phyloP scores from a whole-genome alignment of 164 flowering plant species.

The Annona squamosa region DNA sequence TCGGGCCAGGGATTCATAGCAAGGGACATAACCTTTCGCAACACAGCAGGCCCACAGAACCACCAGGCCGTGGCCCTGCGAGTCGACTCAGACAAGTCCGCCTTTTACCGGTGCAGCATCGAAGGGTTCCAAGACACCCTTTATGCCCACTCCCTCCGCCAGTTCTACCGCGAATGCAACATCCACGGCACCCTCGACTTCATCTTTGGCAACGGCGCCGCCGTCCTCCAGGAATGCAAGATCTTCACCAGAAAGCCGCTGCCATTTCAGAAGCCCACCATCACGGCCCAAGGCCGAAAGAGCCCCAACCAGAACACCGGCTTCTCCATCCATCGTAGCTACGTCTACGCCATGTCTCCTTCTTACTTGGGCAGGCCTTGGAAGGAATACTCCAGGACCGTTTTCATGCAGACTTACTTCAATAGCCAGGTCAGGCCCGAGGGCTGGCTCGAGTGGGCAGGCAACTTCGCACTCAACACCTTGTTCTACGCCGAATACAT shows the following conservation, averaged over 20 bases:
- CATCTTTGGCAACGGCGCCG: conserved; percentile 90
- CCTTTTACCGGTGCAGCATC: conserved; percentile 81
- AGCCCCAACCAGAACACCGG: conserved; percentile 77
- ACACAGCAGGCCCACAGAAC: conserved; percentile 78
- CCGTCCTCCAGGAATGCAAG: conserved; percentile 74
- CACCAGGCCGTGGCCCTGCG: conserved; percentile 80
- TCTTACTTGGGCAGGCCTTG: conserved; percentile 91
- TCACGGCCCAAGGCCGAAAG: conserved; percentile 88
- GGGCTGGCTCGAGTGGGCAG: conserved; percentile 95
- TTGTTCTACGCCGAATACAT: conserved; percentile 81
- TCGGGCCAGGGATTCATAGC: conserved; percentile 87
- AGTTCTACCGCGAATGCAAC: conserved; percentile 78
- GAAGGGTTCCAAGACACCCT: conserved; percentile 90
- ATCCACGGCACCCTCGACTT: conserved; percentile 83
- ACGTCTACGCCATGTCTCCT: conserved; percentile 53
- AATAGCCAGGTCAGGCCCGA: conserved; percentile 57
- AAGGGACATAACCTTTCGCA: conserved; percentile 72
- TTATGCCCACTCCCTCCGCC: conserved; percentile 85
- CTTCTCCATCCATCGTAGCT: conserved; percentile 62
- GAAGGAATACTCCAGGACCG: conserved; percentile 80
- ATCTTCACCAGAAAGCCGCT: conserved; percentile 65
- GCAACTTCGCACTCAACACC: conserved; percentile 54
- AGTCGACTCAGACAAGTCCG: conserved; percentile 80
- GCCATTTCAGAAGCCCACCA: conserved; percentile 72
- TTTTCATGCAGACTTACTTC: conserved; percentile 74